Evolutionary conservation across 805 yeast species (phyloP).

Genomic region (Wickerhamomyces canadensis): DNA sequence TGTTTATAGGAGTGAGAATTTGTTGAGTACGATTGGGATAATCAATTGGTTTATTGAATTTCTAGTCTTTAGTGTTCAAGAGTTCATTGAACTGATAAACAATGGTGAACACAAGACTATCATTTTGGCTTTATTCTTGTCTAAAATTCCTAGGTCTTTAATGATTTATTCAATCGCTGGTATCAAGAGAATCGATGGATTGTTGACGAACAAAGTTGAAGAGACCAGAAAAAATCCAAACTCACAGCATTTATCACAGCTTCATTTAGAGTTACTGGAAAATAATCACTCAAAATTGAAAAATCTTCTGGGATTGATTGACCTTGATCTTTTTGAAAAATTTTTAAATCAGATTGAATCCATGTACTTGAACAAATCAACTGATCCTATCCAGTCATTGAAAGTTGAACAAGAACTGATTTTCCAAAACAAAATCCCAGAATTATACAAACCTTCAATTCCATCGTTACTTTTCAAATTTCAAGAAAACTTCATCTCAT

Average conservation of each 20-base stretch:
- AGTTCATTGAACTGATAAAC: conserved; percentile 44
- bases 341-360: conserved; percentile 53
- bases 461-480: conserved; percentile 26
- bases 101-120: conserved; percentile 28
- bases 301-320: conserved; percentile 27
- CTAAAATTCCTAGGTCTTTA: conserved; percentile 66
- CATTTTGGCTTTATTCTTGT: conserved; percentile 53
- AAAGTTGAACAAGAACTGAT: conserved; percentile 20
- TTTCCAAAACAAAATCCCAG: conserved; percentile 22
- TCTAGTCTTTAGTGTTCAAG: conserved; percentile 67
- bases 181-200: conserved; percentile 46
- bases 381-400: conserved; percentile 19
- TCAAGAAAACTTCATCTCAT: conserved; percentile 23
- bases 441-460: conserved; percentile 21
- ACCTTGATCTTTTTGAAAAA: conserved; percentile 51
- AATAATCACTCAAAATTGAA: conserved; percentile 35
- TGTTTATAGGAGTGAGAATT: conserved; percentile 54
- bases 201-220: conserved; percentile 16
- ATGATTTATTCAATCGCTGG: conserved; percentile 63
- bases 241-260: conserved; percentile 16
- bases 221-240: conserved; percentile 16
- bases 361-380: conserved; percentile 13
- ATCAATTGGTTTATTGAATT: conserved; percentile 85
- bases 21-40: conserved; percentile 65
- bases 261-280: conserved; percentile 52